These are phyloP conservation scores for Rhododendron ovatum DNA, from an alignment of 148 eudicot genomes.

Conservation along the genomic window DNA sequence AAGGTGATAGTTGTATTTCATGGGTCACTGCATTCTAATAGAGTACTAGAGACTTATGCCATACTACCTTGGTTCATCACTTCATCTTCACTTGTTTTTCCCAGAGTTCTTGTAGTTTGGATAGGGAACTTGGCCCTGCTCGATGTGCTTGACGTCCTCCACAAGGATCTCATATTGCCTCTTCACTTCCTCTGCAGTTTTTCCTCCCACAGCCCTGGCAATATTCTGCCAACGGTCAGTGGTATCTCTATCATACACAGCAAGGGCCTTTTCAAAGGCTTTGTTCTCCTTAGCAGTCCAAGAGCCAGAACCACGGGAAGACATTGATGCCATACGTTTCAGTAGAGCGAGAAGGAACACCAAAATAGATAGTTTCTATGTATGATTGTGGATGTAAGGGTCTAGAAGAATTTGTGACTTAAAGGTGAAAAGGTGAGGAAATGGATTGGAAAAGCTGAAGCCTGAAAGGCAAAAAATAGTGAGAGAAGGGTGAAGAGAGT, in stretches of 20 bases:
- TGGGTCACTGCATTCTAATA: slow-evolving; percentile 3
- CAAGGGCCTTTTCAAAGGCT: slow-evolving; percentile 48
- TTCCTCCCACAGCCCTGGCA: slow-evolving; percentile 48
- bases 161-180: slow-evolving; percentile 42
- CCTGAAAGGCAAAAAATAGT: neutral
- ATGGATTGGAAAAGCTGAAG: neutral
- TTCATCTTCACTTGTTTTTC: slow-evolving; percentile 6
- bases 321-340: slow-evolving; percentile 36
- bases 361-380: neutral
- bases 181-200: slow-evolving; percentile 49
- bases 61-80: slow-evolving; percentile 1
- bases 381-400: neutral
- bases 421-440: neutral
- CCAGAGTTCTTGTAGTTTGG: slow-evolving; percentile 38
- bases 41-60: neutral
- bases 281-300: slow-evolving; percentile 52
- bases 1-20: neutral
- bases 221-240: slow-evolving; percentile 42
- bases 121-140: slow-evolving; percentile 40
- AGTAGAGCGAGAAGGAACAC: neutral
- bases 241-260: slow-evolving; percentile 45
- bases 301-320: slow-evolving; percentile 27
- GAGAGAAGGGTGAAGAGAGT: neutral
- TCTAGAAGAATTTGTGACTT: neutral
- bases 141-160: slow-evolving; percentile 39